phyloP scores from a whole-genome alignment of 768 basidiomycete species.

The Auriscalpium orientale region DNA sequence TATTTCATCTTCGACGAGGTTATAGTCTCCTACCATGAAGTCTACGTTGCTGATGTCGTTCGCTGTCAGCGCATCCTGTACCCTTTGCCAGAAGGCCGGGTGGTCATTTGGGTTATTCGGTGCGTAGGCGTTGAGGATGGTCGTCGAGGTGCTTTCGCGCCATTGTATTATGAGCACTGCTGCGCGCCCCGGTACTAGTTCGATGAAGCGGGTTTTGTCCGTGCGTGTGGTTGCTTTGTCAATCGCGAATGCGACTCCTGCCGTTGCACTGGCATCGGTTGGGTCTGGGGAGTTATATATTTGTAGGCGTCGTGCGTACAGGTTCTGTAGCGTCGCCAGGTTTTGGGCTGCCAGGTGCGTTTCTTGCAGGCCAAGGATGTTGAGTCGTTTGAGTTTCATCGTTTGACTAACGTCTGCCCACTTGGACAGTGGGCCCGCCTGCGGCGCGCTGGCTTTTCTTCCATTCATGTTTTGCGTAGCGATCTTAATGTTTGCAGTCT shows the following conservation, averaged over 20 bases:
- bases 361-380: not conserved
- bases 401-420: not conserved
- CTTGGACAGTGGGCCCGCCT: not conserved
- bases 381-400: not conserved
- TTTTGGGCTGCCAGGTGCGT: not conserved
- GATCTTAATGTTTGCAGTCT: not conserved
- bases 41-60: conserved; percentile 17
- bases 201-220: too few species aligned
- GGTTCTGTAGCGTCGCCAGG: not conserved
- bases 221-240: not conserved
- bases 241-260: not conserved
- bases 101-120: conserved; percentile 4
- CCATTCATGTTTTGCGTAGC: not conserved
- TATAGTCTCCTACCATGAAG: conserved; percentile 34
- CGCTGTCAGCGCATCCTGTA: not conserved
- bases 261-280: not conserved
- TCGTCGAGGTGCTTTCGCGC: conserved; percentile 2
- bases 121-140: conserved; percentile 17
- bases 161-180: conserved; percentile 8
- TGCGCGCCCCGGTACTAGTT: conserved; percentile 13
- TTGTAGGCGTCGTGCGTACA: not conserved
- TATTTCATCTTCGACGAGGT: conserved; percentile 32
- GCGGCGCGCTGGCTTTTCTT: not conserved
- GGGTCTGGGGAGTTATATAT: not conserved
- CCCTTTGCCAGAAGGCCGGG: conserved; percentile 8